Evolutionary conservation across 805 yeast species (phyloP).

Genomic region (Candida awuae): DNA sequence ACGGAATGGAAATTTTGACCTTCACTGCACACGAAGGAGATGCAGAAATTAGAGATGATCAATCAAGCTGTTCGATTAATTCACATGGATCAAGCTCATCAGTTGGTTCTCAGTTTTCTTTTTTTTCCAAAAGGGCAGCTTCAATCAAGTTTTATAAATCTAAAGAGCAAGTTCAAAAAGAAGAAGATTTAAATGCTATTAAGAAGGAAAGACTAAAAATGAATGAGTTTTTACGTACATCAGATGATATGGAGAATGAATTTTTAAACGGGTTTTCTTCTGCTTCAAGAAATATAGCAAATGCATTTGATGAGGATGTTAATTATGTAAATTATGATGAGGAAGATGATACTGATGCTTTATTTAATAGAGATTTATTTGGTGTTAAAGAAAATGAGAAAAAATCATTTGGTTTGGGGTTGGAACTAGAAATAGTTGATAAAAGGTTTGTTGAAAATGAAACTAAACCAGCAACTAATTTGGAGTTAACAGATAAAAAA

Average conservation of each 20-base stretch:
- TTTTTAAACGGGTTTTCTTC: constrained; percentile 19
- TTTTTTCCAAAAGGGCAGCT: constrained; percentile 23
- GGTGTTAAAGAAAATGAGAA: constrained; percentile 16
- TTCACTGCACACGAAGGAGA: neutral
- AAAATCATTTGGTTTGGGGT: too few relatives aligned
- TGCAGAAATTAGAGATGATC: constrained; percentile 7
- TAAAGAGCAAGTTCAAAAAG: constrained; percentile 24
- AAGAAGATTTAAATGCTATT: constrained; percentile 15
- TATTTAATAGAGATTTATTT: constrained; percentile 32
- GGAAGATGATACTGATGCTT: constrained; percentile 32
- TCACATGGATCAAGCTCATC: constrained; percentile 14
- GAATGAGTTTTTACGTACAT: constrained; percentile 10
- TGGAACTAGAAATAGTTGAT: too few relatives aligned
- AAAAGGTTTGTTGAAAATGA: too few relatives aligned
- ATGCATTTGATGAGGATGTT: constrained; percentile 7
- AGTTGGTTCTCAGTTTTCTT: constrained; percentile 25
- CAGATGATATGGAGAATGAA: constrained; percentile 16
- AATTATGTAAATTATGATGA: constrained; percentile 22
- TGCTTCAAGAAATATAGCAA: neutral
- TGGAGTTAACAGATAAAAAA: constrained; percentile 55
- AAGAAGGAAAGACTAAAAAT: constrained; percentile 5
- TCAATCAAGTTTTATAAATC: constrained; percentile 33
- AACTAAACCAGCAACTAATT: constrained; percentile 29
- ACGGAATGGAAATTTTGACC: neutral
- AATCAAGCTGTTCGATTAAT: constrained; percentile 14